Percentiles rank a stretch among this genome's conserved stretches.
Evolutionary conservation across 2,329 filamentous ascomycete genomes (phyloP).

Genomic region (Dactylellina haptotyla): DNA sequence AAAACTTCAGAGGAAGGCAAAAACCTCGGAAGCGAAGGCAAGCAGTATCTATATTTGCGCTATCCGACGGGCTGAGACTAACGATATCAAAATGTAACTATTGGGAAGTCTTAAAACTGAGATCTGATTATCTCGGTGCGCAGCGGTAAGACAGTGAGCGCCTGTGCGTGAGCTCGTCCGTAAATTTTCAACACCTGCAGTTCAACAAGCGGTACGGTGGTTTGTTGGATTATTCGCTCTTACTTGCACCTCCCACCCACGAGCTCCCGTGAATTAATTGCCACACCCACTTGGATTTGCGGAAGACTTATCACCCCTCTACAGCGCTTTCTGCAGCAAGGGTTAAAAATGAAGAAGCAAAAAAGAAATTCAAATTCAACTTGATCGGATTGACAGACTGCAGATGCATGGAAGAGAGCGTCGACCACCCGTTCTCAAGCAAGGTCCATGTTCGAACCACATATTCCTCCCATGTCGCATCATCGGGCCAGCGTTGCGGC

Average conservation of each 20-base stretch:
- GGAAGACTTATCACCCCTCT: constrained; percentile 6
- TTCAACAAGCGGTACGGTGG: background rate
- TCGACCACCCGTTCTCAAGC: background rate
- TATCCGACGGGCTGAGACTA: constrained; percentile 6
- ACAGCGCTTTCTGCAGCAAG: constrained; percentile 34
- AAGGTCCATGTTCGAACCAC: background rate
- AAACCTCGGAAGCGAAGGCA: constrained; percentile 16
- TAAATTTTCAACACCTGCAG: constrained; percentile 36
- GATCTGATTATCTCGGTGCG: too few relatives aligned
- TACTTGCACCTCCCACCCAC: background rate
- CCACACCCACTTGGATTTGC: too few relatives aligned
- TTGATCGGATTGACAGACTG: constrained; percentile 1
- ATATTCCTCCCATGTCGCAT: constrained; percentile 14
- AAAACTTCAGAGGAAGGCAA: constrained; percentile 3
- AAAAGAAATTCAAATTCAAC: background rate
- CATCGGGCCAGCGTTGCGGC: constrained; percentile 37
- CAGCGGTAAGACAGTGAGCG: constrained; percentile 19
- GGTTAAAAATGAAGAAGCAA: constrained; percentile 3
- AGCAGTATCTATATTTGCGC: background rate
- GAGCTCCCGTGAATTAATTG: constrained; percentile 12
- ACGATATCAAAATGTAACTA: background rate
- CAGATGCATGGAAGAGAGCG: constrained; percentile 1
- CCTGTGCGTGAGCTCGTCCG: constrained; percentile 24
- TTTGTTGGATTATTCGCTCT: constrained; percentile 27
- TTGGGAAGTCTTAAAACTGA: background rate